These are phyloP conservation scores for Coniochaeta sp. DNA, from an alignment of 2,329 filamentous ascomycete genomes.

Conservation along the genomic window DNA sequence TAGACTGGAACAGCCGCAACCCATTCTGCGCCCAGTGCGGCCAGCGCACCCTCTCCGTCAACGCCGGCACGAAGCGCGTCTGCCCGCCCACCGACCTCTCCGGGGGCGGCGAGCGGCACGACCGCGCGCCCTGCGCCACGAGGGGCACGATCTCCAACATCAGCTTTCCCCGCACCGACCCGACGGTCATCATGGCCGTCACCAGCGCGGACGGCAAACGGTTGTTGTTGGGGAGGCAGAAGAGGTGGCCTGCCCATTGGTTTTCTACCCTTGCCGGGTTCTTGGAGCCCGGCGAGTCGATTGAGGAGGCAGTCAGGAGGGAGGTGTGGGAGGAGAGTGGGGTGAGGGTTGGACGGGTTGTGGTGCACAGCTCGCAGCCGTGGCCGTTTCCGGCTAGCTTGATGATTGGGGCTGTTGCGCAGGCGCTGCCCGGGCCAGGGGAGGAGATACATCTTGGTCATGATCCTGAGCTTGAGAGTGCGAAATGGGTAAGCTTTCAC, in stretches of 20 bases:
- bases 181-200: conserved; percentile 91
- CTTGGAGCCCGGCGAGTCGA: conserved; percentile 76
- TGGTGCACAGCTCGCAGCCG: conserved; percentile 77
- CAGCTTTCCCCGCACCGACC: conserved; percentile 85
- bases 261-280: conserved; percentile 87
- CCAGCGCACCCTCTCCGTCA: conserved; percentile 68
- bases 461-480: conserved; percentile 85
- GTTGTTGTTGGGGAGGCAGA: conserved; percentile 77
- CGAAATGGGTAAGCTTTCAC: conserved; percentile 53
- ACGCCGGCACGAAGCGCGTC: conserved; percentile 73
- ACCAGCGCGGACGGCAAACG: conserved; percentile 72
- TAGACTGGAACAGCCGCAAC: conserved; percentile 93
- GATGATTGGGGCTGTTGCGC: conserved; percentile 84
- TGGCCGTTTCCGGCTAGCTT: conserved; percentile 82
- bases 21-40: conserved; percentile 90
- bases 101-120: conserved; percentile 28
- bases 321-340: conserved; percentile 86
- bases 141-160: conserved; percentile 84
- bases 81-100: conserved; percentile 64
- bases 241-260: conserved; percentile 77
- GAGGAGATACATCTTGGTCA: conserved; percentile 79
- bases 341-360: conserved; percentile 67
- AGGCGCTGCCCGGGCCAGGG: conserved; percentile 66
- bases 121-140: conserved; percentile 69
- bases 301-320: conserved; percentile 75